Base-by-base conservation (phyloP, 2,329 filamentous ascomycete species). In the Trichoderma arundinaceum region DNA sequence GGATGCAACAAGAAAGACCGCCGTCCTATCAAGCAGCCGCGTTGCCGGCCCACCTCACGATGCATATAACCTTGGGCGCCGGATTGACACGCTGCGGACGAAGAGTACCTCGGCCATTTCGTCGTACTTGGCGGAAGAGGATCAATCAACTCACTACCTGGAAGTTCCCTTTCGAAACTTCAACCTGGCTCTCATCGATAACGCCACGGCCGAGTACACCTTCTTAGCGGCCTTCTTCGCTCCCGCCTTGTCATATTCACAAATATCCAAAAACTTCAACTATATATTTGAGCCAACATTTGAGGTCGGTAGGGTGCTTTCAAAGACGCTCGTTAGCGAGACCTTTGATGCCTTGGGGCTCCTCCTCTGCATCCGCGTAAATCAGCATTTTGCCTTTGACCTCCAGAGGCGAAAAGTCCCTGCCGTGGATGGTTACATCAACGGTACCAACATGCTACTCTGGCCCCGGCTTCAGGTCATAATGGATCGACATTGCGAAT, bases 381-480 rank as follows among this genome's bases (percentile, higher is more conserved):
- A 96, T 72, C 95, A 98, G 74, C 92, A 95, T 71, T 90, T 94
- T 66, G 94, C 95, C 15, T 99, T 99, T 75, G 92, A 96, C 77
- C 84, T 98, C 39, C 95, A 99, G 77, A 87, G 94, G 10, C 88
- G 94, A 63, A 94, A 96, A 74, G 88, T 98, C 1, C 95, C 95
- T 0, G 90, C 92, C 5, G 89, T 92, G 1, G 95, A 99, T 74
- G 85, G 88, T 44, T 99, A 99, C 75, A 90, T 97, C 75, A 99
- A 99, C 76, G 94, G 88, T 52, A 96, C 92, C 5, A 94, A 91
- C 74, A 99, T 99, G 92, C 86, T 95, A 2, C 86, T 99, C 6
- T 99, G 95, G 95, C 95, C 95, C 7, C 90, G 94, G 32, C 91
- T 99, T 72, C 96, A 99, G 77, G 87, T 92, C 65, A 89, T 97